Evolutionary conservation across 2,329 filamentous ascomycete genomes (phyloP), one percentile per base, ranked within the genome.

Genomic region (Aspergillus neoniger): DNA sequence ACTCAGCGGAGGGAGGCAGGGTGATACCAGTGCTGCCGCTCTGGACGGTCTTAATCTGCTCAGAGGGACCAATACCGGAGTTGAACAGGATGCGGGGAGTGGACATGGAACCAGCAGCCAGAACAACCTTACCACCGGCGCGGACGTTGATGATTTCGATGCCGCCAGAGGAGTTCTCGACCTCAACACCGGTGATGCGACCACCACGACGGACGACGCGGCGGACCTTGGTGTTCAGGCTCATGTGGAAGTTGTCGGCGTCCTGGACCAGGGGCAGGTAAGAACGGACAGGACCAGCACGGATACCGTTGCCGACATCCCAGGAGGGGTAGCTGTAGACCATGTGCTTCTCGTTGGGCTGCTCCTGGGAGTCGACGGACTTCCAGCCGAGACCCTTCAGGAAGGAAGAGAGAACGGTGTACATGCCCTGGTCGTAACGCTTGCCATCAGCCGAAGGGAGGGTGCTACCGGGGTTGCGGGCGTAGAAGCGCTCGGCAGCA

Each of bases 381-480:
- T 76, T 81, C 87, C 88, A 91, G 8, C 88, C 87, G 14, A 82
- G 82, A 8, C 80, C 77, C 32, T 76, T 76, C 12, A 91, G 80
- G 7, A 86, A 88, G 47, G 77, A 74, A 14, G 83, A 80, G 2
- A 91, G 76, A 28, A 89, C 79, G 52, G 88, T 78, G 71, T 86
- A 91, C 10, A 87, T 86, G 61, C 87, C 80, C 60, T 88, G 85
- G 15, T 86, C 80, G 74, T 91, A 91, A 23, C 84, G 80, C 70
- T 86, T 80, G 41, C 86, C 86, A 66, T 92, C 88, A 68, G 80
- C 77, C 1, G 88, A 91, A 1, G 89, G 88, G 32, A 79, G 79
- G 47, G 84, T 84, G 0, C 88, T 91, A 21, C 88, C 88, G 0
- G 88, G 88, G 62, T 91, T 91, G n/a, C 87, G 83, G 30, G 79